Evolutionary conservation across 805 yeast species (phyloP).

Genomic region (Yamadazyma nakazawae): DNA sequence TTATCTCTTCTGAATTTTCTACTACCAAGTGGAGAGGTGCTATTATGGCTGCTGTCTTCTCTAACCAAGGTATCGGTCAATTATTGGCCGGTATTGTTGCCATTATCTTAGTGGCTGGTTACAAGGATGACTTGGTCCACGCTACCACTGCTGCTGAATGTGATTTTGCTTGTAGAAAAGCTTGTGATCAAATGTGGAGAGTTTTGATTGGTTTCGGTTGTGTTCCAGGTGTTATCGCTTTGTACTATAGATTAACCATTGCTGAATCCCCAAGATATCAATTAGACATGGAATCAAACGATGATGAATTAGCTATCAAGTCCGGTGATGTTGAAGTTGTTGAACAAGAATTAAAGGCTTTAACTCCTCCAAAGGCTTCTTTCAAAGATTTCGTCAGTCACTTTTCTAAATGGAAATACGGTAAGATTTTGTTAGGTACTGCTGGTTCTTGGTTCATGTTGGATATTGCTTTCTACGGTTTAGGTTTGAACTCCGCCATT

Average conservation of each 20-base stretch:
- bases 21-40: conserved; percentile 98
- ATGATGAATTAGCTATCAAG: conserved; percentile 53
- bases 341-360: conserved; percentile 34
- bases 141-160: conserved; percentile 60
- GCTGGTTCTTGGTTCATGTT: conserved; percentile 90
- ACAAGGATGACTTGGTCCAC: conserved; percentile 54
- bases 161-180: conserved; percentile 63
- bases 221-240: conserved; percentile 81
- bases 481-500: conserved; percentile 76
- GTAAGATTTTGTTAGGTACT: conserved; percentile 80
- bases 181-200: conserved; percentile 95
- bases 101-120: conserved; percentile 70
- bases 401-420: conserved; percentile 83
- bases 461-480: conserved; percentile 89
- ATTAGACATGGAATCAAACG: conserved; percentile 65
- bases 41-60: conserved; percentile 92
- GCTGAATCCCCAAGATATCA: conserved; percentile 94
- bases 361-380: conserved; percentile 77
- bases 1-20: conserved; percentile 87
- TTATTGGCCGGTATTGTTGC: conserved; percentile 83
- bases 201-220: conserved; percentile 83
- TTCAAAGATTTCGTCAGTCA: conserved; percentile 67
- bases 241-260: conserved; percentile 88
- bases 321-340: conserved; percentile 47
- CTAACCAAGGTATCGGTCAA: conserved; percentile 98